Conservation (phyloP, 164 flowering plant species). For the Aristolochia fimbriata region DNA sequence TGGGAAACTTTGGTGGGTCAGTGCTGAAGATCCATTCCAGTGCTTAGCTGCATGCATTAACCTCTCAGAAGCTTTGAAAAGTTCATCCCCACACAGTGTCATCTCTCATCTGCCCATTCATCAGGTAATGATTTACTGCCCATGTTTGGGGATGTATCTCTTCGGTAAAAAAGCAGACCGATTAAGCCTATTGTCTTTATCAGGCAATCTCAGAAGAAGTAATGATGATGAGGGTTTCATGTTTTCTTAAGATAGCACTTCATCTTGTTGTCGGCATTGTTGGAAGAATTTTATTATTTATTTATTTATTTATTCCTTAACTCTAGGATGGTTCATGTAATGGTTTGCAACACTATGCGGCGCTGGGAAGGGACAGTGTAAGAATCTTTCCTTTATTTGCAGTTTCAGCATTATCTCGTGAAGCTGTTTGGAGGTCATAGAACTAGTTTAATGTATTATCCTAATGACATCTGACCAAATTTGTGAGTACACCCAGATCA, state of each 20-base stretch:
- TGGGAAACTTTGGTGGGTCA: constrained; percentile 92
- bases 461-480: no score
- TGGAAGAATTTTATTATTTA: constrained; percentile 1
- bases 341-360: constrained; percentile 98
- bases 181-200: no score
- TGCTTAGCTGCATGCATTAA: constrained; percentile 91
- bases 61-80: constrained; percentile 69
- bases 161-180: no score
- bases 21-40: constrained; percentile 97
- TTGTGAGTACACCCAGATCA: no score
- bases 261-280: no score
- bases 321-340: constrained; percentile 96
- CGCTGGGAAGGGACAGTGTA: constrained; percentile 89
- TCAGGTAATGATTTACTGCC: constrained; percentile 33
- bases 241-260: no score
- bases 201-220: background rate
- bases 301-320: no score
- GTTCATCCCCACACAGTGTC: constrained; percentile 63
- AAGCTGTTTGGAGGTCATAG: background rate
- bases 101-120: constrained; percentile 87
- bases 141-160: no score
- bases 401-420: background rate
- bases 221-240: constrained; percentile 4
- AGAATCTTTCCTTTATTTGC: constrained; percentile 12
- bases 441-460: no score